Conservation (phyloP, 169 alveolate genomes). For the Cryptosporidium sp. region DNA sequence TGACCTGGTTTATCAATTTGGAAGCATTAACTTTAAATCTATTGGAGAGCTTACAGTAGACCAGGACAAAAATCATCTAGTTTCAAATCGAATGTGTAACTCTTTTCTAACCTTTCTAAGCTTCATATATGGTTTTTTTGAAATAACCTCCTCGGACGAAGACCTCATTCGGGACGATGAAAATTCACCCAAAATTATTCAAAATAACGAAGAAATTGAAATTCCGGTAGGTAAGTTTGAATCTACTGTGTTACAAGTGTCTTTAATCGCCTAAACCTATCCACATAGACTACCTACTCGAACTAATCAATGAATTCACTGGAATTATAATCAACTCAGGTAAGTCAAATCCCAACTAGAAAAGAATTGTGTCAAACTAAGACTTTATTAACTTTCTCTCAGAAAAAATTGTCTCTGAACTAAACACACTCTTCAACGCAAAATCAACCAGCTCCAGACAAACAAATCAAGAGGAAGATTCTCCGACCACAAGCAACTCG, state of each 20-base stretch:
- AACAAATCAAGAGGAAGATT: constrained; percentile 3
- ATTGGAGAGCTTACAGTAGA: constrained; percentile 40
- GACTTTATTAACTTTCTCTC: background rate
- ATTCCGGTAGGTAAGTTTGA: constrained; percentile 41
- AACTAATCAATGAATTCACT: constrained; percentile 35
- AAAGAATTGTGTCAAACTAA: background rate
- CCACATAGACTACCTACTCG: constrained; percentile 32
- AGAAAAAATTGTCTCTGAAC: constrained; percentile 20
- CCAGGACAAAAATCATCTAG: background rate
- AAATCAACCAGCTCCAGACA: background rate
- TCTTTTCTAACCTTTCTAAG: constrained; percentile 25
- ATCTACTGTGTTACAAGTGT: background rate
- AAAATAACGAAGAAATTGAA: constrained; percentile 29
- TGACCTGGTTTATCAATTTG: constrained; percentile 23
- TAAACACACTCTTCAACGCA: constrained; percentile 2
- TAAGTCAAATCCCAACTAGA: constrained; percentile 15
- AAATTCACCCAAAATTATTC: background rate
- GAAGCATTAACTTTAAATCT: constrained; percentile 24
- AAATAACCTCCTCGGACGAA: constrained; percentile 29
- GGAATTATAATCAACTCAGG: constrained; percentile 10
- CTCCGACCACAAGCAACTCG: background rate
- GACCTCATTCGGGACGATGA: background rate
- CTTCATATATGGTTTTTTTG: constrained; percentile 56
- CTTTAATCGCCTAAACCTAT: background rate
- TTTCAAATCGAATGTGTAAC: constrained; percentile 32